Base-by-base conservation (phyloP, 352 stramenopile genomes). In the Thraustotheca clavata region DNA sequence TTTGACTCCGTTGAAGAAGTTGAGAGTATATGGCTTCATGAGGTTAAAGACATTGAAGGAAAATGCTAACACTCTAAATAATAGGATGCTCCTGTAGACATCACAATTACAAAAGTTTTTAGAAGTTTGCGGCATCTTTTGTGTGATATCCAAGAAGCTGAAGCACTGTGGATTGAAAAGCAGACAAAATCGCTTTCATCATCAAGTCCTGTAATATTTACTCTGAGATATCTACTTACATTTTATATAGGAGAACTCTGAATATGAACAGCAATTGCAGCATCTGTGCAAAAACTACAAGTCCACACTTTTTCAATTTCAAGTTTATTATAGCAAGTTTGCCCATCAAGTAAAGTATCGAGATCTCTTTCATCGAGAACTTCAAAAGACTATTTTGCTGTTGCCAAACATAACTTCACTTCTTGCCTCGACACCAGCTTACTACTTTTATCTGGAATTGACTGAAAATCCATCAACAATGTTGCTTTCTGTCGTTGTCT, bases 381-480 rank as follows among this genome's bases (percentile, higher is more conserved):
- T 52, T 7, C 43, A 18, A 9, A 6, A 14, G 11, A 52, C 43
- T 9, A 14, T 18, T 16, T 8, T 32, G 7, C 16, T 14, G 2
- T 16, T 65, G 20, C 41, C 57, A n/a, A 29, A 33, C 16, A 31
- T 65, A 16, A 9, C 38, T 1, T 14, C 36, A 4, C 20, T 65
- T 7, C 47, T 65, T 11, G 36, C 39, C 8, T 18, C 36, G 6
- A 39, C 57, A 14, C 57, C 57, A 12, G 22, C 36, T 8, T 65
- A 65, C 16, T 65, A 65, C 26, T 65, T 55, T n/a, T 65, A 65
- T 22, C 46, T 65, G 11, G 57, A 65, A 33, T 31, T 52, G 4
- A 65, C 38, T 7, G 57, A 55, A 20, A 26, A 29, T 9, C n/a
- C 26, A n/a, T 32, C n/a, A 32, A 65, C 57, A 18, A 26, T 31